Evolutionary conservation across 1,284 basidiomycete genomes (phyloP), one percentile per base, ranked within the genome.

Genomic region (Neonothopanus nambi): DNA sequence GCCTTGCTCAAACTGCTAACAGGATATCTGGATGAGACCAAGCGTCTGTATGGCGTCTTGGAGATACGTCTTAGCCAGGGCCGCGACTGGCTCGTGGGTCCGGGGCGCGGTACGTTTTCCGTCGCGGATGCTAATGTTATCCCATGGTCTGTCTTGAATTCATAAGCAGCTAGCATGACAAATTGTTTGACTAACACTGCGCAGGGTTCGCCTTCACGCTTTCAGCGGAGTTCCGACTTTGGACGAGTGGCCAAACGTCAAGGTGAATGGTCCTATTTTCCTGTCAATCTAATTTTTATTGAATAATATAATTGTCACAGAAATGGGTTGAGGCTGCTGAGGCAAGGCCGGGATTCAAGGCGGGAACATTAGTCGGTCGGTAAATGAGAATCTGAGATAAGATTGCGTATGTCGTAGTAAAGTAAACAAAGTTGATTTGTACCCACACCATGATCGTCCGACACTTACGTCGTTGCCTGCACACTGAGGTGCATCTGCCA

Each of bases 11-110:
- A 49, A 56, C 18, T 33, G 17, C 20, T 24, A 33, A 3, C 70
- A 83, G 81, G 89, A 47, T 93, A 91, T 70, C 60, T 79, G 23
- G 80, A 88, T 33, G 92, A 94, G 74, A 88, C 88, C 2, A 84
- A 84, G 65, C 81, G 91, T 26, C 77, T 94, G 4, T 91, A 88
- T 65, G 73, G 79, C 37, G 91, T 93, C 8, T 78, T 93, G 51
- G 84, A 93, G 59, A 80, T 81, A 52, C 82, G 84, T 18, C 79
- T 95, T 2, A 65, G 71, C 28, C 75, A 76, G 48, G 52, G 24
- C 21, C 79, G 83, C 21, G 81, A 87, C 51, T 93, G 77, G 68
- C 80, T 94, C 26, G 87, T 81, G 9, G 90, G 90, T 11, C 70
- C 81, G 26, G 85, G 81, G 0, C 70, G 74, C 48, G 87, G 86